These are phyloP conservation scores for Cucurbitaria berberidis DNA, from an alignment of 2,329 filamentous ascomycete genomes.

Conservation along the genomic window DNA sequence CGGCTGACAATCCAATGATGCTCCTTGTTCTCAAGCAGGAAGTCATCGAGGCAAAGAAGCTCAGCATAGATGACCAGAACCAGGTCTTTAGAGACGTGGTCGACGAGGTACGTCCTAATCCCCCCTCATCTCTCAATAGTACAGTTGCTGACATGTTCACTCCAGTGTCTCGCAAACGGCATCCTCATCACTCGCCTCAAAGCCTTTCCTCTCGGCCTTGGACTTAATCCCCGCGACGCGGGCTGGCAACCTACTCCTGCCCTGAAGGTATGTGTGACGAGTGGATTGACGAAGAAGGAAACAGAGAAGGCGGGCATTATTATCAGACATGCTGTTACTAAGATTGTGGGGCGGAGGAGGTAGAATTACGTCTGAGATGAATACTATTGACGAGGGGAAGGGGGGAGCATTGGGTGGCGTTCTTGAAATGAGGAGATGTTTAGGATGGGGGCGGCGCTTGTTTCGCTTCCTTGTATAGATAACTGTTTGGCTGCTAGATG, in stretches of 20 bases:
- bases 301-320: conserved; percentile 89
- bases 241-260: conserved; percentile 75
- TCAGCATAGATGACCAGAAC: conserved; percentile 80
- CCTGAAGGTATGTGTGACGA: conserved; percentile 89
- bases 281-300: conserved; percentile 88
- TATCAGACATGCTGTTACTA: conserved; percentile 91
- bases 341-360: conserved; percentile 72
- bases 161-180: conserved; percentile 79
- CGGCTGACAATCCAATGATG: conserved; percentile 84
- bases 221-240: conserved; percentile 70
- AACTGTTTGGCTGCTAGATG: background rate
- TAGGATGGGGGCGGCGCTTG: too few species aligned
- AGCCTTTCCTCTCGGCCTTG: conserved; percentile 66
- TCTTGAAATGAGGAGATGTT: background rate
- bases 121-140: background rate
- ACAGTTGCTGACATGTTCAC: conserved; percentile 15
- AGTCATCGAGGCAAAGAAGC: conserved; percentile 71
- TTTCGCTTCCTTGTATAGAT: background rate
- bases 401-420: conserved; percentile 6
- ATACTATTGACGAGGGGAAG: background rate
- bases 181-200: conserved; percentile 90
- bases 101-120: conserved; percentile 77
- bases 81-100: conserved; percentile 85
- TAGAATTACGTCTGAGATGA: conserved; percentile 12
- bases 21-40: conserved; percentile 84